Base-by-base conservation (phyloP, 495 filamentous ascomycete genomes). In the Neurospora tetrasperma region DNA sequence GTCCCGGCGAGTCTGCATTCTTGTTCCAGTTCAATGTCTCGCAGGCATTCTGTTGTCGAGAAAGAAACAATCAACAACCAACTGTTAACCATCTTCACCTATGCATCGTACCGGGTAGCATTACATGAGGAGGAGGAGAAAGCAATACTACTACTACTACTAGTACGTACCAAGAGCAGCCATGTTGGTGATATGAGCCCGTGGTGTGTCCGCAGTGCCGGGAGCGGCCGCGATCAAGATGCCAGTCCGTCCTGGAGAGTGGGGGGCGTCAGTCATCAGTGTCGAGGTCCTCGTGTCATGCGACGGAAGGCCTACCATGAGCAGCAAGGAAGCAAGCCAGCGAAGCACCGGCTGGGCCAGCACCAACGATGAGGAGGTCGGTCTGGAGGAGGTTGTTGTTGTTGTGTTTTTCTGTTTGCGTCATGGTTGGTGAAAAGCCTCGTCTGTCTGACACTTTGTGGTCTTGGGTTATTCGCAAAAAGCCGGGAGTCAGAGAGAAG, bases 161-260 rank as follows among this genome's bases (percentile, higher is more conserved):
- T 31, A 31, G 16, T n/a, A 46, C 43, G 18, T 46, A 46, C 43
- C 86, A 2, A 80, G 69, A 3, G 73, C 79, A 3, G 80, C 79
- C 75, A 78, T 77, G 72, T 88, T 89, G 39, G 85, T 87, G 66
- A 89, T 88, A 73, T 89, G 87, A 1, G 86, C 87, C 0, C 87
- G 77, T 2, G 87, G 87, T 31, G 86, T 88, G 42, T 85, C 80
- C 7, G 87, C 85, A 4, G 80, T 86, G 9, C 83, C 84, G 5
- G 85, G 78, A 0, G 81, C 81, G 16, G 81, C 74, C 42, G 80
- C 80, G 71, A 89, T 82, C 70, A 88, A 82, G 54, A 88, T 81
- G 1, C 87, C 87, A 8, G 74, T 83, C 9, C 84, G 76, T 1
- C 85, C 84, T 86, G 59, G 5, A 3, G 16, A n/a, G 2, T 5